These are phyloP conservation scores for Eragrostis tef DNA, from an alignment of 202 grass and related monocot genomes.

Conservation along the genomic window DNA sequence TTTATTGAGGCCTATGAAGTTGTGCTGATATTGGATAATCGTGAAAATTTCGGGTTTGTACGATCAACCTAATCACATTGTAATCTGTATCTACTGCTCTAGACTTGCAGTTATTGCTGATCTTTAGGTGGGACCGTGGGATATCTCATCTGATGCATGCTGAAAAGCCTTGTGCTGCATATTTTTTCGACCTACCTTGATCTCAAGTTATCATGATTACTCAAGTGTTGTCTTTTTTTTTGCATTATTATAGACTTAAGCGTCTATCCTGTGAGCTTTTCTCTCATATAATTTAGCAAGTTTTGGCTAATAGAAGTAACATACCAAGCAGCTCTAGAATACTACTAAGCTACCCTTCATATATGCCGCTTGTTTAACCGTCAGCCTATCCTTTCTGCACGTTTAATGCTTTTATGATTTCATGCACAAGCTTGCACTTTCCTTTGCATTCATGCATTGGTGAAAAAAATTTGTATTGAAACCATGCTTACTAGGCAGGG, in stretches of 20 bases:
- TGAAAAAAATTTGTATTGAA: background rate
- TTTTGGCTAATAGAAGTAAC: background rate
- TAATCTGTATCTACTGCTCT: background rate
- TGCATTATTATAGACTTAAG: background rate
- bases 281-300: background rate
- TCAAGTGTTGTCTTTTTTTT: background rate
- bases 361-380: background rate
- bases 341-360: background rate
- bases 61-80: constrained; percentile 14
- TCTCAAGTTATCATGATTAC: too few species aligned
- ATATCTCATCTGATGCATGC: too few species aligned
- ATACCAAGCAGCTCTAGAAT: background rate
- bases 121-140: constrained; percentile 50
- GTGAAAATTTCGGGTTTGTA: constrained; percentile 90
- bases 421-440: background rate
- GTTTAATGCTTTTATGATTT: background rate
- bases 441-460: background rate
- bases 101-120: constrained; percentile 21
- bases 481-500: background rate
- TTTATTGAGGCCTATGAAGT: constrained; percentile 86
- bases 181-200: too few species aligned
- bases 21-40: constrained; percentile 84
- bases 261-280: background rate
- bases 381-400: background rate
- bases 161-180: too few species aligned